These are phyloP conservation scores for Cystobasidium tubakii DNA, from an alignment of 768 basidiomycete species.

Conservation along the genomic window DNA sequence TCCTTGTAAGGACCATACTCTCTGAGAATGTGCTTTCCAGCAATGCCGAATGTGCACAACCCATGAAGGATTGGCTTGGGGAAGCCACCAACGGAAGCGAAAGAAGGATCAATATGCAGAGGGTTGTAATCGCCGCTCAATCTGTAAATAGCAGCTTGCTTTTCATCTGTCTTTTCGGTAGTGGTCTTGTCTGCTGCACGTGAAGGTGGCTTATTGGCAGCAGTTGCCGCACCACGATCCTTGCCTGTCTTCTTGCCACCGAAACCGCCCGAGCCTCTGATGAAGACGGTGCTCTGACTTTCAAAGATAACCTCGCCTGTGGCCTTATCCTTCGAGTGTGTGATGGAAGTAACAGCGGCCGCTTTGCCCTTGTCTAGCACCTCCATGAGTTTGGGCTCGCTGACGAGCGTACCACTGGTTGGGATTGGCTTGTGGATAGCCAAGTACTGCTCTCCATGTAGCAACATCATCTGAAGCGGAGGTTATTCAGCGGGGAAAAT, in stretches of 20 bases:
- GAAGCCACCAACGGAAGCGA: slow-evolving; percentile 91
- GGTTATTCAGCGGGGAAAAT: not conserved
- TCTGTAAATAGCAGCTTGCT: slow-evolving; percentile 87
- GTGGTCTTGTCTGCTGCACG: slow-evolving; percentile 75
- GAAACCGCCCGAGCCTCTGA: slow-evolving; percentile 92
- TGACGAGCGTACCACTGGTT: slow-evolving; percentile 71
- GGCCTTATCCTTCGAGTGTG: slow-evolving; percentile 71
- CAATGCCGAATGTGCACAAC: slow-evolving; percentile 84
- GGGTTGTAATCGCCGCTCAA: slow-evolving; percentile 79
- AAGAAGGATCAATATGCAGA: slow-evolving; percentile 72
- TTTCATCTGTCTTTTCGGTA: slow-evolving; percentile 75
- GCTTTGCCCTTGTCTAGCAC: slow-evolving; percentile 66
- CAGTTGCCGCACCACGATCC: slow-evolving; percentile 83
- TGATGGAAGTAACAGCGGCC: slow-evolving; percentile 72
- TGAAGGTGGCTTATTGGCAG: slow-evolving; percentile 70
- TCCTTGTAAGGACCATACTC: slow-evolving; percentile 77
- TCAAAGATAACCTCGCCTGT: slow-evolving; percentile 79
- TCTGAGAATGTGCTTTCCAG: slow-evolving; percentile 86
- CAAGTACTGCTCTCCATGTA: slow-evolving; percentile 95
- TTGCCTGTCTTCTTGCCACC: slow-evolving; percentile 78
- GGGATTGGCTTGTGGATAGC: slow-evolving; percentile 76
- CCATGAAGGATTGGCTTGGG: slow-evolving; percentile 74
- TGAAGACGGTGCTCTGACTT: slow-evolving; percentile 83
- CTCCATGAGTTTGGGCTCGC: slow-evolving; percentile 60
- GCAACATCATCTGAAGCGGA: slow-evolving; percentile 70